Evolutionary conservation across 2,329 filamentous ascomycete species (phyloP).

Genomic region (Trichoderma sp.): DNA sequence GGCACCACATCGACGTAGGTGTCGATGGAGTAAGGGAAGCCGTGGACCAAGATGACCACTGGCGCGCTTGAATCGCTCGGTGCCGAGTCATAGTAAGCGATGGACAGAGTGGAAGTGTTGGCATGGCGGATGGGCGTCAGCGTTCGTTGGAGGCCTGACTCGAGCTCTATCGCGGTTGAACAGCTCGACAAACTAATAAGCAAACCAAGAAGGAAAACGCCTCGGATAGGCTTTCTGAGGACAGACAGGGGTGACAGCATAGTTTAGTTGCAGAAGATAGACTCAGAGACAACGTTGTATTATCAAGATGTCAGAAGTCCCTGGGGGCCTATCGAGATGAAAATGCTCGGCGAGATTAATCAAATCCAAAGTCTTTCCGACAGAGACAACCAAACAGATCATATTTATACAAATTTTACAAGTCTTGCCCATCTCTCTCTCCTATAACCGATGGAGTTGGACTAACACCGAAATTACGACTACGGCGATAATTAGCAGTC

Average conservation of each 20-base stretch:
- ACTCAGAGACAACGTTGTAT: neutral
- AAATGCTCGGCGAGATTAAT: neutral
- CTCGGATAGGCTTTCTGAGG: neutral
- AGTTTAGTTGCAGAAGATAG: neutral
- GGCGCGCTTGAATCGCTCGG: conserved; percentile 14
- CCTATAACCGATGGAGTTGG: neutral
- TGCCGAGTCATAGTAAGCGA: conserved; percentile 28
- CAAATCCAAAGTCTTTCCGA: neutral
- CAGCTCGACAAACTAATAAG: neutral
- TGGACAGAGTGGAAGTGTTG: conserved; percentile 19
- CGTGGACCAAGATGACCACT: conserved; percentile 31
- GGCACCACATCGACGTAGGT: conserved; percentile 30
- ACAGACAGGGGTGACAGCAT: neutral
- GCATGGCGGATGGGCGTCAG: conserved; percentile 19
- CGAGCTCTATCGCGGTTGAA: neutral
- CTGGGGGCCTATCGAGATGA: neutral
- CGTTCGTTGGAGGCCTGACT: neutral
- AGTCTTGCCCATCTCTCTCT: neutral
- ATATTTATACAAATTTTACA: neutral
- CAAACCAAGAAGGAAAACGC: neutral
- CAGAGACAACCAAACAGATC: neutral
- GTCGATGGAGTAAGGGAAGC: conserved; percentile 32
- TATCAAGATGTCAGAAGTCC: neutral
- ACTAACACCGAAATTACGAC: neutral
- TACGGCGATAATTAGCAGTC: neutral